Percentiles rank a stretch among this genome's conserved stretches.
Conservation (phyloP, 768 basidiomycete species). For the Suillus plorans region DNA sequence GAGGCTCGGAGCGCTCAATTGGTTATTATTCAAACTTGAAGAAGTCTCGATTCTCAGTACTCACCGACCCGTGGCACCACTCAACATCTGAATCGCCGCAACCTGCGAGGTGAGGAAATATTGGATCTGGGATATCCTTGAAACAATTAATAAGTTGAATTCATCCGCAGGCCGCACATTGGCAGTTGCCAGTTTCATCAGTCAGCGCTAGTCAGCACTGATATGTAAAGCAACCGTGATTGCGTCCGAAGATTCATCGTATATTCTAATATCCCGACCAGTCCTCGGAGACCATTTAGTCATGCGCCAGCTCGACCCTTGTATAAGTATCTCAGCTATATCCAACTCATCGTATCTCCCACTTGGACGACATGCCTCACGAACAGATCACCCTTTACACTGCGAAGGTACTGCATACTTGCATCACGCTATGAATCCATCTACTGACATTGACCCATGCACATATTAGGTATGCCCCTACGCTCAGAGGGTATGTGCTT, state of each 20-base stretch:
- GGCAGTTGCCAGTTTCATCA: too few relatives aligned
- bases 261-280: neutral
- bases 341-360: neutral
- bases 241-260: neutral
- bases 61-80: too few relatives aligned
- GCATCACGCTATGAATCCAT: neutral
- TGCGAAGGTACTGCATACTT: slow-evolving; percentile 38
- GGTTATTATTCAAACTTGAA: too few relatives aligned
- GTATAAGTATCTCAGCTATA: neutral
- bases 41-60: too few relatives aligned
- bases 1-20: too few relatives aligned
- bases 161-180: too few relatives aligned
- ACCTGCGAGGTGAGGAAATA: too few relatives aligned
- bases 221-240: neutral
- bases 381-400: slow-evolving; percentile 44
- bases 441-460: slow-evolving; percentile 5
- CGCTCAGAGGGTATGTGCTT: slow-evolving; percentile 49
- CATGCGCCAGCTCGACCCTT: neutral
- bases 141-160: too few relatives aligned
- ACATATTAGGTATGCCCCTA: slow-evolving; percentile 51
- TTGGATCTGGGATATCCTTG: too few relatives aligned
- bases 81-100: too few relatives aligned
- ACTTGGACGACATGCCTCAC: neutral
- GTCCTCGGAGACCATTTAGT: neutral
- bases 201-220: neutral